Evolutionary conservation across 768 basidiomycete genomes (phyloP), one percentile per base, ranked within the genome.

Genomic region (Phaffia australis): DNA sequence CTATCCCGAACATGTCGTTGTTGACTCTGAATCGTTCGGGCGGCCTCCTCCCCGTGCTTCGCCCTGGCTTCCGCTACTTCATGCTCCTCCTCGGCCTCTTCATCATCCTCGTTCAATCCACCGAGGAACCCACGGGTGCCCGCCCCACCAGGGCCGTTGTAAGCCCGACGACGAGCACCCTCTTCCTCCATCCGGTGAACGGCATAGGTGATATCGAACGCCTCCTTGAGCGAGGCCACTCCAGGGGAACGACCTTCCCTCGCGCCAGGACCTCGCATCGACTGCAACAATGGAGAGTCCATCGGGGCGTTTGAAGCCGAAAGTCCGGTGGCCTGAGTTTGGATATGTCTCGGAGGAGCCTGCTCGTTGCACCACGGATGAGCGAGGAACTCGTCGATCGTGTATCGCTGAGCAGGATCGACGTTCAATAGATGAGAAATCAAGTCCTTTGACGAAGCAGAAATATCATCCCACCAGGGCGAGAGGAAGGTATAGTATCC

Each of bases 121-220:
- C 81, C 81, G 25, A 97, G 78, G 79, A 87, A 89, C 4, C 88
- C 88, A 25, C 84, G 82, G 3, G 79, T 78, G 25, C 91, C 92
- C 0, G 85, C 87, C 32, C 87, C 89, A 21, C 85, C 86, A 3
- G 83, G 81, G 15, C 85, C 86, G 63, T 87, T 85, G 77, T 87
- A 87, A 56, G 87, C 89, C 29, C 88, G 82, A 60, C 89, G 80
- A 63, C 89, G 82, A 0, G 88, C 88, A 18, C 92, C 94, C 77
- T 99, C 95, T 76, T 99, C 95, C 75, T 97, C 94, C 94, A 98
- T 98, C 21, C 94, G 85, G 76, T 99, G 95, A 0, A 99, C 95
- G 3, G 95, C 94, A 76, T 97, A 97, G 1, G 95, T 94, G 73
- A 99, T 87, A 76, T 99, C 95, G 77, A 99, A 98, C 3, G 95